These are phyloP conservation scores for Pelargonium fulgidum DNA, from an alignment of 441 rosid genomes.

Conservation along the genomic window DNA sequence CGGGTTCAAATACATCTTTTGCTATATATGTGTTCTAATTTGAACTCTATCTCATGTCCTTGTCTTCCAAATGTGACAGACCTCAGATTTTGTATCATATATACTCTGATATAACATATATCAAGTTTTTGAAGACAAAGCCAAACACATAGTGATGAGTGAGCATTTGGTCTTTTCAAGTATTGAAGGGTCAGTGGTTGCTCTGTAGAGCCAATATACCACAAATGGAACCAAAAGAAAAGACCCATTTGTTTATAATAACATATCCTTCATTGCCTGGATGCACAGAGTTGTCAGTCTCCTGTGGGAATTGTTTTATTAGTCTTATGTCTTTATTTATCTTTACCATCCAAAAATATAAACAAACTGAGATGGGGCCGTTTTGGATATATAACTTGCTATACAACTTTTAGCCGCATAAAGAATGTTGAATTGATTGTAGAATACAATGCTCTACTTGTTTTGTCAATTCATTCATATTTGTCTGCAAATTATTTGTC, in stretches of 20 bases:
- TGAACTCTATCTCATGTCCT: no score
- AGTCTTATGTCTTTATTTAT: not conserved
- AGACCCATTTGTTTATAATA: slow-evolving; percentile 7
- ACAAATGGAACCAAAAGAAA: slow-evolving; percentile 2
- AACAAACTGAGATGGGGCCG: not conserved
- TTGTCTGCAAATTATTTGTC: not conserved
- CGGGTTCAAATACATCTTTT: no score
- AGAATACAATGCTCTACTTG: not conserved
- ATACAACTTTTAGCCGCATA: not conserved
- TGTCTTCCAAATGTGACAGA: no score
- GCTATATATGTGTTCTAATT: no score
- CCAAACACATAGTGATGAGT: not conserved
- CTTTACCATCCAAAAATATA: not conserved
- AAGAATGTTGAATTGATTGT: not conserved
- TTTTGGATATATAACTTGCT: not conserved
- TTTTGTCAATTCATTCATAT: not conserved
- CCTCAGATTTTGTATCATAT: no score
- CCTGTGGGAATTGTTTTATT: not conserved
- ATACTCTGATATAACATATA: not conserved
- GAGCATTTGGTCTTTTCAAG: not conserved
- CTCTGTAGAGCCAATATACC: not conserved
- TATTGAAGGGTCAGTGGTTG: not conserved
- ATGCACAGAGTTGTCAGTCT: slow-evolving; percentile 2
- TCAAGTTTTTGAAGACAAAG: not conserved
- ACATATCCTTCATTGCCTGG: slow-evolving; percentile 1